Evolutionary conservation across 202 grass and related monocot species (phyloP), one percentile per base, ranked within the genome.

Genomic region (Panicum hallii): DNA sequence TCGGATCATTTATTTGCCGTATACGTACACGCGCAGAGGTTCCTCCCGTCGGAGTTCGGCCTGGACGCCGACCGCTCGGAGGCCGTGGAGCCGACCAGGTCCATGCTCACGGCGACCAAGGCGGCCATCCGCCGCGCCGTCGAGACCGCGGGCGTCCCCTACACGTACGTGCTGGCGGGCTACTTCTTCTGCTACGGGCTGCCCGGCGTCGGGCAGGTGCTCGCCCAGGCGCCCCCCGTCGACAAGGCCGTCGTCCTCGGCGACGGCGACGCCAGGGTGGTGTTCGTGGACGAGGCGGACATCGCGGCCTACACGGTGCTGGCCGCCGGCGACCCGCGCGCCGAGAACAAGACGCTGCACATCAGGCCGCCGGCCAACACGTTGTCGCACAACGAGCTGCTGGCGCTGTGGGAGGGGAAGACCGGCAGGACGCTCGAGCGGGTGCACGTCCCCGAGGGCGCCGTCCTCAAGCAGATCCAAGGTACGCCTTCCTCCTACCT

Each of bases 351-450:
- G 89, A 66, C 36, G 36, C 6, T 94, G 79, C 69, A 86, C 72
- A 26, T 92, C 12, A 82, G 3, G 61, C 87, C 85, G 8, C 52
- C 87, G 19, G 87, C 79, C 17, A 90, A 92, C 80, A 84, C 75
- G 48, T 0, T 92, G 68, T 80, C 93, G 69, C 79, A 84, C 54
- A 86, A 94, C 14, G 81, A 94, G 73, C 65, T 94, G 30, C 65
- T 92, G 36, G 7, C 79, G 5, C 34, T 94, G 2, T 94, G 90
- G 79, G 92, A 92, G 87, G 56, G 66, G 64, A 92, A 90, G 86
- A 70, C 78, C 15, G 90, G 90, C 9, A 94, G 70, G 82, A 75
- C 67, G 50, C 75, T 94, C 23, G 8, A 66, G 87, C 73, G 90
- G 70, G 80, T 70, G 14, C 81, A 92, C 62, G 6, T 81, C 30